These are phyloP conservation scores for Penicillium subrubescens DNA, from an alignment of 495 filamentous ascomycete genomes.

Conservation along the genomic window DNA sequence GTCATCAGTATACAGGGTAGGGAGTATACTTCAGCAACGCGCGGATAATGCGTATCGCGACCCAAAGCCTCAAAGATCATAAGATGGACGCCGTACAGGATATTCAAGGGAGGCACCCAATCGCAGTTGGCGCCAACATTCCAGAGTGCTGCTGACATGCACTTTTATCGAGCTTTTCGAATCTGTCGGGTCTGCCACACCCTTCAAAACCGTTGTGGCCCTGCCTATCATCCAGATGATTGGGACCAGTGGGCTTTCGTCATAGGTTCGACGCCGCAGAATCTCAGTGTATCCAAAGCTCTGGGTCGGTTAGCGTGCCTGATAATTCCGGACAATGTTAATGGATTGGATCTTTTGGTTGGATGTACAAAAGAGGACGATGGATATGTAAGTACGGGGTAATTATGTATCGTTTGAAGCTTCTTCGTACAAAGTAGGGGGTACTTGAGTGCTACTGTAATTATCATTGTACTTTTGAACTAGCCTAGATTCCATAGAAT, in stretches of 20 bases:
- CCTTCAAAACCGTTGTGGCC: slow-evolving; percentile 8
- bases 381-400: not conserved
- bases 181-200: slow-evolving; percentile 1
- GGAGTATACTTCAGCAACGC: not conserved
- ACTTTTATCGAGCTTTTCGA: not conserved
- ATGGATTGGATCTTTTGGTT: not conserved
- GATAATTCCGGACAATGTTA: slow-evolving; percentile 11
- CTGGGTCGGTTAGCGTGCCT: slow-evolving; percentile 24
- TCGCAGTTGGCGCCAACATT: slow-evolving; percentile 7
- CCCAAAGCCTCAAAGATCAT: not conserved
- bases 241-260: not conserved
- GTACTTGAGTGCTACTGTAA: not conserved
- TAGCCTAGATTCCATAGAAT: not conserved
- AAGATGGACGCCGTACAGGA: slow-evolving; percentile 11
- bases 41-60: not conserved
- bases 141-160: not conserved
- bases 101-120: slow-evolving; percentile 5
- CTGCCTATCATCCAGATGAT: slow-evolving; percentile 12
- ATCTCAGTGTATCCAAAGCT: slow-evolving; percentile 14
- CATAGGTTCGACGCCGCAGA: slow-evolving; percentile 8
- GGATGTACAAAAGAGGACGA: not conserved
- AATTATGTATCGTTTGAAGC: not conserved
- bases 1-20: not conserved
- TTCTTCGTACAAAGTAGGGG: not conserved
- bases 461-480: not conserved